phyloP scores from a whole-genome alignment of 2,329 filamentous ascomycete species.

The Pseudovirgaria hyperparasitica region DNA sequence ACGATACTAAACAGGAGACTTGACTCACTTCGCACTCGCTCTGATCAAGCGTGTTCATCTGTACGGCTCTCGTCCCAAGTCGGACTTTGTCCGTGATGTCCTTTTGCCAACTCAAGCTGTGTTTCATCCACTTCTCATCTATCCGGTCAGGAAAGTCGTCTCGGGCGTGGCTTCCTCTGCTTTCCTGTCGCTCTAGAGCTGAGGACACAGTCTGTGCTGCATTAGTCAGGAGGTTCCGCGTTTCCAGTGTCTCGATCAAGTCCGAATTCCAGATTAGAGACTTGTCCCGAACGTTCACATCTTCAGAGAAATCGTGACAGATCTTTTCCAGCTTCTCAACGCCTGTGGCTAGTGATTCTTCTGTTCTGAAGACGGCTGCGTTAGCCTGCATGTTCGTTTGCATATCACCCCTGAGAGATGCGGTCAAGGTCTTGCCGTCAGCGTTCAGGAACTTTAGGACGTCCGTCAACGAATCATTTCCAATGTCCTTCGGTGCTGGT shows the following conservation, averaged over 20 bases:
- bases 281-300: slow-evolving; percentile 28
- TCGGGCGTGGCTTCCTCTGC: slow-evolving; percentile 33
- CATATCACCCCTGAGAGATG: slow-evolving; percentile 28
- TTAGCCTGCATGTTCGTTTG: slow-evolving; percentile 35
- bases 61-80: slow-evolving; percentile 30
- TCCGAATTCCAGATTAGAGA: slow-evolving; percentile 38
- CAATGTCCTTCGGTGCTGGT: slow-evolving; percentile 20
- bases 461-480: slow-evolving; percentile 20
- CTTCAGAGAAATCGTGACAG: slow-evolving; percentile 21
- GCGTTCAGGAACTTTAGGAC: slow-evolving; percentile 21
- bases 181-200: slow-evolving; percentile 31
- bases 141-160: slow-evolving; percentile 33
- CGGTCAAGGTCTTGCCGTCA: slow-evolving; percentile 25
- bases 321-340: slow-evolving; percentile 20
- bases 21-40: slow-evolving; percentile 21
- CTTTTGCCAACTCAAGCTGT: slow-evolving; percentile 35
- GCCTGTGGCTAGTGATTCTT: slow-evolving; percentile 22
- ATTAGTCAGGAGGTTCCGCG: slow-evolving; percentile 34
- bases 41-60: slow-evolving; percentile 32
- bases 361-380: slow-evolving; percentile 33
- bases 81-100: slow-evolving; percentile 25
- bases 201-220: slow-evolving; percentile 34
- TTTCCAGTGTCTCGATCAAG: slow-evolving; percentile 34
- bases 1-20: not conserved
- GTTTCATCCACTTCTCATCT: slow-evolving; percentile 33